Conservation (phyloP, 768 basidiomycete species). For the Auriscalpium orientale region DNA sequence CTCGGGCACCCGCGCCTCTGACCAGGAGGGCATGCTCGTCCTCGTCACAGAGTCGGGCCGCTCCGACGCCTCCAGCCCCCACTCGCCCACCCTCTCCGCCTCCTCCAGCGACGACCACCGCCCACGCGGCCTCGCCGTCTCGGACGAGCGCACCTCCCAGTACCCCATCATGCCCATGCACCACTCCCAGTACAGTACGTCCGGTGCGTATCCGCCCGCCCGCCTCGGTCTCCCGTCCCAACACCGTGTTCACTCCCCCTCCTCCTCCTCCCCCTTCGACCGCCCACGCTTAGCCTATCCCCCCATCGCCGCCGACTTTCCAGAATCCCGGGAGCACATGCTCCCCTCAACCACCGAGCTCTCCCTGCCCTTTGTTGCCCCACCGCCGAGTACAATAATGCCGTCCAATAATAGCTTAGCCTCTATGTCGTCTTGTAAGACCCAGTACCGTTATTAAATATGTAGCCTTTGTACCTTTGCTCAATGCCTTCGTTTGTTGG, state of each 20-base stretch:
- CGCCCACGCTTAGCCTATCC: slow-evolving; percentile 5
- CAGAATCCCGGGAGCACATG: slow-evolving; percentile 10
- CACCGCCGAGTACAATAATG: slow-evolving; percentile 30
- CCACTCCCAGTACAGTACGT: slow-evolving; percentile 14
- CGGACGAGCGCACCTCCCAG: slow-evolving; percentile 25
- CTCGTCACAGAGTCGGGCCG: slow-evolving; percentile 37
- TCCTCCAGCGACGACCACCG: slow-evolving; percentile 34
- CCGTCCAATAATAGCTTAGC: slow-evolving; percentile 47
- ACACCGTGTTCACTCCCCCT: slow-evolving; percentile 12
- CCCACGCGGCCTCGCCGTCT: slow-evolving; percentile 21
- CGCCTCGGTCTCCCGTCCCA: slow-evolving; percentile 6
- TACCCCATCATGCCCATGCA: slow-evolving; percentile 18
- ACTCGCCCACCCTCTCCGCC: slow-evolving; percentile 41
- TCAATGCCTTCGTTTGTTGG: slow-evolving; percentile 52
- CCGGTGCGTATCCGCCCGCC: slow-evolving; percentile 3
- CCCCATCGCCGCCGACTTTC: slow-evolving; percentile 5
- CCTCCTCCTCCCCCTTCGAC: background rate
- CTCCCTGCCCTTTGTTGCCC: slow-evolving; percentile 11
- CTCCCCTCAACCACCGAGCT: slow-evolving; percentile 8
- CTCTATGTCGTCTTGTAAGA: slow-evolving; percentile 52
- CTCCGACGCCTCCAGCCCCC: slow-evolving; percentile 24
- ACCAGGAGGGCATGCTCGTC: slow-evolving; percentile 49
- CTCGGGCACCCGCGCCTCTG: slow-evolving; percentile 49
- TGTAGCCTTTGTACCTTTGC: slow-evolving; percentile 54
- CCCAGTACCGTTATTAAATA: slow-evolving; percentile 62